A percentile compares a stretch with the other conserved stretches of the same genome.
Conservation (phyloP, 1,284 basidiomycete species). For the Ceratobasidium sp. region DNA sequence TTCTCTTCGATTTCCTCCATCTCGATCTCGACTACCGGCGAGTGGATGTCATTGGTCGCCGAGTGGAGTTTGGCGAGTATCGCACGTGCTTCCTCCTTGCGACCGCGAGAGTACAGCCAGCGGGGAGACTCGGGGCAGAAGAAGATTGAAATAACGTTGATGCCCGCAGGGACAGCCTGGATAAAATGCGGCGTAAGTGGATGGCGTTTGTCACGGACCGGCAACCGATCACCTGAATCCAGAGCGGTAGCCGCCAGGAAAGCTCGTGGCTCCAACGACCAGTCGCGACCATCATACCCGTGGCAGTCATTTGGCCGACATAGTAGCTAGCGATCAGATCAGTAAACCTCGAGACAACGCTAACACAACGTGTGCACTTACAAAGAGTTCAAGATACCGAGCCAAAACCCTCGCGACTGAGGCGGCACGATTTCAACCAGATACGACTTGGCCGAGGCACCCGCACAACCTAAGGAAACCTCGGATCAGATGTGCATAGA, state of each 20-base stretch:
- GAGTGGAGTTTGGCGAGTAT: constrained; percentile 64
- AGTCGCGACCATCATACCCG: constrained; percentile 66
- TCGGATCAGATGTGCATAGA: constrained; percentile 46
- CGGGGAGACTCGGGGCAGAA: constrained; percentile 66
- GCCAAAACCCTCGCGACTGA: constrained; percentile 62
- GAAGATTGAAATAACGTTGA: constrained; percentile 62
- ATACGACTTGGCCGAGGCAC: constrained; percentile 63
- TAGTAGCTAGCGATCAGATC: constrained; percentile 59
- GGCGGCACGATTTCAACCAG: constrained; percentile 65
- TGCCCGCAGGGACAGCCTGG: constrained; percentile 59
- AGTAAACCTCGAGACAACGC: not conserved
- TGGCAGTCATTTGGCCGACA: constrained; percentile 64
- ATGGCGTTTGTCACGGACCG: not conserved
- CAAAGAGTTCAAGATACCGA: constrained; percentile 65
- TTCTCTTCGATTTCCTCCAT: constrained; percentile 66
- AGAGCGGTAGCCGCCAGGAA: constrained; percentile 65
- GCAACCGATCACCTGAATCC: constrained; percentile 58
- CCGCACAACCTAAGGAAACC: constrained; percentile 57
- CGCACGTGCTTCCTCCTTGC: constrained; percentile 57
- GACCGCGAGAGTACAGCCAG: constrained; percentile 63
- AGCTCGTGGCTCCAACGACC: constrained; percentile 58
- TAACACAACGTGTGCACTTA: constrained; percentile 49
- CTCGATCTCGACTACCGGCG: constrained; percentile 64
- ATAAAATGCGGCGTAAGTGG: not conserved
- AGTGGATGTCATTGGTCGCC: constrained; percentile 59